Evolutionary conservation across 2,329 filamentous ascomycete genomes (phyloP).

Genomic region (Aspergillus sp.): DNA sequence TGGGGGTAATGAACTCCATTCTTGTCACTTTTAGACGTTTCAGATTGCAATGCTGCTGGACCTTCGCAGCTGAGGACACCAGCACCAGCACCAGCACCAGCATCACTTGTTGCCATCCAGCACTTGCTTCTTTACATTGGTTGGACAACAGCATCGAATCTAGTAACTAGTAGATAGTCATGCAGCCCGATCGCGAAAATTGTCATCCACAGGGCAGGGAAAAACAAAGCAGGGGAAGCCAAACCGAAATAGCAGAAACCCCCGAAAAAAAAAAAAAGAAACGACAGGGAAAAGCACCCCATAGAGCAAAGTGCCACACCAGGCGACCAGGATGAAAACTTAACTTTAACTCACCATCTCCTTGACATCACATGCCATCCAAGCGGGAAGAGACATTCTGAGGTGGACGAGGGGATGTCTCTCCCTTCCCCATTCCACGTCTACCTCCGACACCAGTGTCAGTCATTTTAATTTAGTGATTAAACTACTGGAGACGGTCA

Average conservation of each 20-base stretch:
- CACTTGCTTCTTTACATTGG: no score
- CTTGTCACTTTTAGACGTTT: neutral
- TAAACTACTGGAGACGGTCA: constrained; percentile 8
- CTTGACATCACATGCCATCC: neutral
- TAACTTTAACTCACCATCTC: neutral
- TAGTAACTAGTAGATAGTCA: no score
- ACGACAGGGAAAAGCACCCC: neutral
- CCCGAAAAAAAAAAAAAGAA: neutral
- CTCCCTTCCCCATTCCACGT: neutral
- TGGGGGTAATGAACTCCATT: neutral
- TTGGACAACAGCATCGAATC: no score
- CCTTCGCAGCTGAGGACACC: neutral
- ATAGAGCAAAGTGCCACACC: neutral
- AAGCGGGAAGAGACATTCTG: neutral
- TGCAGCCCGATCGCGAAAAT: neutral
- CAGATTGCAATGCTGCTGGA: neutral
- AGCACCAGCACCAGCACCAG: no score
- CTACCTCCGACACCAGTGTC: constrained; percentile 1
- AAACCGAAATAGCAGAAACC: neutral
- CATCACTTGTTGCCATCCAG: no score
- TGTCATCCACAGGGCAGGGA: neutral
- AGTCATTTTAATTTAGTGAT: neutral
- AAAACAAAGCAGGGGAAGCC: neutral
- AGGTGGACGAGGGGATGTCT: neutral
- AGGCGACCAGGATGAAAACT: neutral